Percentiles rank a stretch among this genome's conserved stretches.
Evolutionary conservation across 2,329 filamentous ascomycete genomes (phyloP).

Genomic region (Mollisia scopiformis): DNA sequence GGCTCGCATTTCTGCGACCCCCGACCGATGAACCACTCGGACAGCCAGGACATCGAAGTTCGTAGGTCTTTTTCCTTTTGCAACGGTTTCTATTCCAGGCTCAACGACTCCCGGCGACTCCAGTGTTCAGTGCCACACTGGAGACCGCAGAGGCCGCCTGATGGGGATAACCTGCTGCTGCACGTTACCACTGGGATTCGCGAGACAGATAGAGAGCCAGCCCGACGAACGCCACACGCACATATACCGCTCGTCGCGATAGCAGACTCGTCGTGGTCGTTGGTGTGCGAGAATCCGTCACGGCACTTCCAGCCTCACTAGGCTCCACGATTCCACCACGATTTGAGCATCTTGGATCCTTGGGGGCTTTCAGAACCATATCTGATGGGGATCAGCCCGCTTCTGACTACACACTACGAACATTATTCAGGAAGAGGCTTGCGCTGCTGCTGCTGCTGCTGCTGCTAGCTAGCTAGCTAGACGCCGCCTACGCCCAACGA

Average conservation of each 20-base stretch:
- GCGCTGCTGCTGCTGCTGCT: slow-evolving; percentile 28
- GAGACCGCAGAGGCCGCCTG: slow-evolving; percentile 7
- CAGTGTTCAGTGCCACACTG: slow-evolving; percentile 5
- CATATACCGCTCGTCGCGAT: slow-evolving; percentile 15
- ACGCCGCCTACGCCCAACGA: slow-evolving; percentile 22
- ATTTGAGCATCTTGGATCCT: no score
- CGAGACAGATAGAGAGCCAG: background rate
- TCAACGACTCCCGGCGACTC: slow-evolving; percentile 25
- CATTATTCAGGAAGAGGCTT: slow-evolving; percentile 19
- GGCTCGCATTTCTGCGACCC: no score
- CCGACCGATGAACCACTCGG: no score
- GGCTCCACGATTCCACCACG: background rate
- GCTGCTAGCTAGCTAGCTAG: no score
- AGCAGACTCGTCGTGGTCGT: slow-evolving; percentile 9
- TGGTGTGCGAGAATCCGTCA: no score
- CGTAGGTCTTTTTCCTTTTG: slow-evolving; percentile 3
- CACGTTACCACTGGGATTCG: slow-evolving; percentile 15
- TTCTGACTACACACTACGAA: slow-evolving; percentile 5
- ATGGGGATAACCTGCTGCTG: slow-evolving; percentile 6
- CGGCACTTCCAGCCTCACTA: slow-evolving; percentile 18
- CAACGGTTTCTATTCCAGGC: slow-evolving; percentile 22
- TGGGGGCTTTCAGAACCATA: no score
- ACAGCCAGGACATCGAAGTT: background rate
- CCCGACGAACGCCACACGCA: slow-evolving; percentile 24
- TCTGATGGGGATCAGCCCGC: slow-evolving; percentile 6